Conservation (phyloP, 129 eudicot species). For the Mikania micrantha region DNA sequence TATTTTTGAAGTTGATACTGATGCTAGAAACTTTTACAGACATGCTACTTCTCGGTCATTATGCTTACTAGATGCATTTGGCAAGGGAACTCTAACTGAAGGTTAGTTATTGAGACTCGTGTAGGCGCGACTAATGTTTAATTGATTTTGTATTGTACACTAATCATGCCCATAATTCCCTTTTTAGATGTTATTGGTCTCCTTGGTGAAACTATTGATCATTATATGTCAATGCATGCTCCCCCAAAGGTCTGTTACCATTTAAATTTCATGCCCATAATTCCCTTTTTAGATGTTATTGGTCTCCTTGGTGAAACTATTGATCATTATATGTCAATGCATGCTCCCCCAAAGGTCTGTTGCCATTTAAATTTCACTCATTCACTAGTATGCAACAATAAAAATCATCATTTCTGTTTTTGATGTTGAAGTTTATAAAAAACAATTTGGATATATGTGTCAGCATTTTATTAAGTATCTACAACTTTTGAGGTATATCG, state of each 20-base stretch:
- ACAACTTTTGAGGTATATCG: background rate
- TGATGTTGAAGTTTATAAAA: background rate
- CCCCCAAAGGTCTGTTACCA: constrained; percentile 71
- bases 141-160: background rate
- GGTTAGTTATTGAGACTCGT: constrained; percentile 39
- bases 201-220: constrained; percentile 79
- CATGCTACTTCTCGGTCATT: constrained; percentile 75
- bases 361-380: background rate
- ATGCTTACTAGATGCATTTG: constrained; percentile 74
- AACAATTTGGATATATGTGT: no score
- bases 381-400: background rate
- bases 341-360: no score
- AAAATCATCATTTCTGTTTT: background rate
- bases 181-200: constrained; percentile 85
- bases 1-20: background rate
- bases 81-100: constrained; percentile 91
- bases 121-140: background rate
- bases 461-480: background rate
- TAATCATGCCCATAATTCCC: constrained; percentile 1
- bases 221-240: constrained; percentile 53
- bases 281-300: no score
- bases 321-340: no score
- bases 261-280: no score
- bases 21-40: constrained; percentile 32
- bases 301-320: no score